Conservation (phyloP, 75 land plant genomes). For the Adiantum capillusveneris region DNA sequence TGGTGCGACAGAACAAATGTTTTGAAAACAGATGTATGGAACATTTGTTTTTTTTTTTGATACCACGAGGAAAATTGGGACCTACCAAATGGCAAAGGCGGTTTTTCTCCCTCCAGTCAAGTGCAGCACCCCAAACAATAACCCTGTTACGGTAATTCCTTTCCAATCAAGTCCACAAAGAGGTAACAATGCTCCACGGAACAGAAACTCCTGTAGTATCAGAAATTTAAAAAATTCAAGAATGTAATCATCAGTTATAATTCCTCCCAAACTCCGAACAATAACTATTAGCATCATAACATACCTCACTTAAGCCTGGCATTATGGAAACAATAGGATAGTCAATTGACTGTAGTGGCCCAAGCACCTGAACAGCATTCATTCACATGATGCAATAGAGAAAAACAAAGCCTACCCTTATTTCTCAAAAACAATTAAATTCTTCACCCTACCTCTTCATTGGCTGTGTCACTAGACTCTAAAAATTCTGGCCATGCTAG, state of each 20-base stretch:
- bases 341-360: conserved; percentile 58
- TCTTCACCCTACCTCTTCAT: conserved; percentile 42
- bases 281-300: conserved; percentile 4
- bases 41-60: too few relatives aligned
- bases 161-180: conserved; percentile 65
- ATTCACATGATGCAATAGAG: neutral
- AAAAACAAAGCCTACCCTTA: neutral
- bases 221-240: conserved; percentile 8
- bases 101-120: conserved; percentile 68
- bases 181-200: conserved; percentile 85
- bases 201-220: conserved; percentile 60
- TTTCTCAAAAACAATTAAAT: conserved; percentile 4
- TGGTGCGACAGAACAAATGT: too few relatives aligned
- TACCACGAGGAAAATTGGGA: too few relatives aligned
- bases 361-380: conserved; percentile 53
- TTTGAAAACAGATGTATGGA: too few relatives aligned
- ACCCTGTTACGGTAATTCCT: conserved; percentile 42
- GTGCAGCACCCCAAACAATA: conserved; percentile 72
- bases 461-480: conserved; percentile 68
- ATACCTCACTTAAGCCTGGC: conserved; percentile 89
- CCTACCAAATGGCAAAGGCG: conserved; percentile 81
- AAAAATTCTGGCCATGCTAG: conserved; percentile 80
- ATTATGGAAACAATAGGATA: conserved; percentile 60
- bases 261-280: neutral
- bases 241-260: neutral